Base-by-base conservation (phyloP, 2,329 filamentous ascomycete species). In the Colletotrichum kahawae region DNA sequence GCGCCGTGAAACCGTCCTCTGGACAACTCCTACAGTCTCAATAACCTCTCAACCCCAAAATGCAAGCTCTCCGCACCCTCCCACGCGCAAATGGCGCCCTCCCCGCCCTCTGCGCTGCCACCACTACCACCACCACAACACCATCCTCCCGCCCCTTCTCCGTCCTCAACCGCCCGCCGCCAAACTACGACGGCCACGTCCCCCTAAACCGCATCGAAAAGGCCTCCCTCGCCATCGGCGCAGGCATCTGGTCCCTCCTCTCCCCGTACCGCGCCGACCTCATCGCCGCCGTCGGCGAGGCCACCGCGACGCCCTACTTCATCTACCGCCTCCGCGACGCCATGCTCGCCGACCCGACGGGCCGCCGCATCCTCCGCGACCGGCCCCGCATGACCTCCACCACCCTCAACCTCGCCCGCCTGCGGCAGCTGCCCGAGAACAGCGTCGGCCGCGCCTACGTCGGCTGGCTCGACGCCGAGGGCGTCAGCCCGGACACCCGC, bases 251-350 rank as follows among this genome's bases (percentile, higher is more conserved):
- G 80, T 91, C 92, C 38, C 86, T 94, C 66, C 79, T 95, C 5
- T 92, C 98, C 80, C 96, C 96, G 1, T 91, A 94, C 81, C 91
- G 97, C 80, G 95, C 92, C 83, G 97, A 99, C 87, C 92, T 99
- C 78, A 97, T 99, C 79, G 97, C 97, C 38, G 92, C 95, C 38
- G 91, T 98, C n/a, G 96, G 96, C 82, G 97, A 99, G 88, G 93
- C 96, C 33, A 98, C 97, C 4, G 95, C 96, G 27, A 95, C 96
- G 12, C 97, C 97, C 14, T 98, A 95, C 89, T 98, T 98, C 87
- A 96, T 98, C 84, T 92, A 95, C 85, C 94, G 95, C 71, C 94
- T 99, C 24, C 95, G 95, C 78, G 92, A 96, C 82, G 95, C 94
- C 77, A 99, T 99, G 97, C 94, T 99, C 70, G 87, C 92, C 33